phyloP scores from a whole-genome alignment of 2,329 filamentous ascomycete genomes.

The Berkeleyomyces rouxiae region DNA sequence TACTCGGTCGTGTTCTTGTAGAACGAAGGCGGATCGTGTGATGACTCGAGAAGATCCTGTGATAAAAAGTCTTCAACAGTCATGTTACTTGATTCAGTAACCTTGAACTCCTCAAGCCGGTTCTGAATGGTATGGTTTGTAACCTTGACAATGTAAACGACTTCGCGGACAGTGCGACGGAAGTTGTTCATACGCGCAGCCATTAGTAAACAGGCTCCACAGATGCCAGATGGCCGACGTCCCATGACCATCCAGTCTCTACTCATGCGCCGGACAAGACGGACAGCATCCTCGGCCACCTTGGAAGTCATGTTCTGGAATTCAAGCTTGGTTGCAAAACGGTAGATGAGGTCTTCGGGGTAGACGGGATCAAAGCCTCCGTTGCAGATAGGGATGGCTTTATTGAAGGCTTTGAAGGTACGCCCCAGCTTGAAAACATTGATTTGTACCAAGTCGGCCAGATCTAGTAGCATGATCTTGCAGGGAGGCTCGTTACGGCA shows the following conservation, averaged over 20 bases:
- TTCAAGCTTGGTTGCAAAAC: constrained; percentile 82
- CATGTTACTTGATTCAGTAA: constrained; percentile 67
- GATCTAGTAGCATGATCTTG: constrained; percentile 83
- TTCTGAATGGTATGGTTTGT: constrained; percentile 86
- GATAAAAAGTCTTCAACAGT: constrained; percentile 75
- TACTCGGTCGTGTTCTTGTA: constrained; percentile 48
- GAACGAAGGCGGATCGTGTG: constrained; percentile 70
- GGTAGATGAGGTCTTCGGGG: constrained; percentile 77
- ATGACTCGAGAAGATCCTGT: constrained; percentile 53
- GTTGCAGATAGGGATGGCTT: constrained; percentile 53
- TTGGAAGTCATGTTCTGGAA: constrained; percentile 68
- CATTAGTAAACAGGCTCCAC: constrained; percentile 83
- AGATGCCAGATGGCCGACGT: constrained; percentile 81
- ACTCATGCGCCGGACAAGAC: constrained; percentile 83
- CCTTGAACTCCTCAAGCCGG: constrained; percentile 79
- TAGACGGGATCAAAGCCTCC: constrained; percentile 52
- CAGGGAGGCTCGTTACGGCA: constrained; percentile 67
- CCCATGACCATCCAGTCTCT: constrained; percentile 95
- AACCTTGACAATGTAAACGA: constrained; percentile 97
- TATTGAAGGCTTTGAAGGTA: constrained; percentile 70
- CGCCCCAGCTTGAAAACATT: constrained; percentile 88
- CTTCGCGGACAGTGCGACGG: constrained; percentile 75
- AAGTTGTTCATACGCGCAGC: constrained; percentile 98
- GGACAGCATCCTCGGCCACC: constrained; percentile 75
- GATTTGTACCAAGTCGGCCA: constrained; percentile 66